Percentiles rank a stretch among this genome's conserved stretches.
Evolutionary conservation across 2,329 filamentous ascomycete species (phyloP).

Genomic region (Pyrenophora teres): DNA sequence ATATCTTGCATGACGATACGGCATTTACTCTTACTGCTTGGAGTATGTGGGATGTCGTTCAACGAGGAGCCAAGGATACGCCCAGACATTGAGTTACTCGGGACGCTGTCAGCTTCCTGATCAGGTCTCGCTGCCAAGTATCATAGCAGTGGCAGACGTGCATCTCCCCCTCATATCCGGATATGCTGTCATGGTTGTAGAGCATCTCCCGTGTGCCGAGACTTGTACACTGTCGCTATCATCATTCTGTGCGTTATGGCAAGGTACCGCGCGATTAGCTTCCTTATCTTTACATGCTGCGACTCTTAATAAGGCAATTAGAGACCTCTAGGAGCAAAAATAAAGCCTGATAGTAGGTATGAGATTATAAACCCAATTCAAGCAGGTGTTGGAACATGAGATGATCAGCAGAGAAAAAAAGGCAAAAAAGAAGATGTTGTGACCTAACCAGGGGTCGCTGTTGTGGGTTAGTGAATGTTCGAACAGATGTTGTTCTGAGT

Average conservation of each 20-base stretch:
- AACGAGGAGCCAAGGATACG: slow-evolving; percentile 10
- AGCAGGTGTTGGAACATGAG: background rate
- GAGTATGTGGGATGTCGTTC: slow-evolving; percentile 8
- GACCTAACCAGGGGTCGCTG: slow-evolving; percentile 29
- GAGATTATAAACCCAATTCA: background rate
- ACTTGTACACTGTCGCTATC: background rate
- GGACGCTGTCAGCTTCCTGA: slow-evolving; percentile 24
- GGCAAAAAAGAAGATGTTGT: slow-evolving; percentile 9
- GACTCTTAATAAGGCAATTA: too few species aligned
- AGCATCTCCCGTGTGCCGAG: background rate
- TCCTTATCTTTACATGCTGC: too few species aligned
- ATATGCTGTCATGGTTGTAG: background rate
- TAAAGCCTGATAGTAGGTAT: too few species aligned
- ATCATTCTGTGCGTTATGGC: too few species aligned
- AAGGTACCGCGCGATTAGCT: too few species aligned
- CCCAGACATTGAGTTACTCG: slow-evolving; percentile 9
- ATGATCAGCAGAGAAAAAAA: background rate
- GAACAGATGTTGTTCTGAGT: background rate
- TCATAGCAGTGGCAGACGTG: slow-evolving; percentile 18
- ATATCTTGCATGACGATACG: background rate
- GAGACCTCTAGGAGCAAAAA: too few species aligned
- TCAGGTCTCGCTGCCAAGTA: slow-evolving; percentile 21
- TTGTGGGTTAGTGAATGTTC: background rate
- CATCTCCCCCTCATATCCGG: slow-evolving; percentile 16
- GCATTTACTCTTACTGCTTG: background rate